Percentiles rank a stretch among this genome's conserved stretches.
These are phyloP conservation scores for Plectosphaerella cucumerina DNA, from an alignment of 2,329 filamentous ascomycete genomes.

Conservation along the genomic window DNA sequence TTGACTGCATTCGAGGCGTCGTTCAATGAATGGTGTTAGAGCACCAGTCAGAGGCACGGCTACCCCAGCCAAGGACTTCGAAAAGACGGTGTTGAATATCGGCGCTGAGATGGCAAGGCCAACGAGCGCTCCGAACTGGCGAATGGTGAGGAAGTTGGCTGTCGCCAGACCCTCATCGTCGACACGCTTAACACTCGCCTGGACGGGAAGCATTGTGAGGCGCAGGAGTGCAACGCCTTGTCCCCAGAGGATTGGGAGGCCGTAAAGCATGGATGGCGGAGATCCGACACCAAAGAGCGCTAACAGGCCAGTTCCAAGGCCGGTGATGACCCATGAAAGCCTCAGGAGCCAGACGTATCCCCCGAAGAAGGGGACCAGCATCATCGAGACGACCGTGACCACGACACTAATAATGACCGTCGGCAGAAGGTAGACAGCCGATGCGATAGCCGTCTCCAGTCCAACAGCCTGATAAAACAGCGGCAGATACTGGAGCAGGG, in stretches of 20 bases:
- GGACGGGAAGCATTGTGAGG: constrained; percentile 21
- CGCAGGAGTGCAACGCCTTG: constrained; percentile 16
- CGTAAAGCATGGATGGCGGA: constrained; percentile 7
- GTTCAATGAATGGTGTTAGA: constrained; percentile 7
- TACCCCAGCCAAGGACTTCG: constrained; percentile 8
- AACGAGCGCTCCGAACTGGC: constrained; percentile 30
- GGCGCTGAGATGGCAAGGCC: constrained; percentile 28
- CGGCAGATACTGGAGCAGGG: constrained; percentile 25
- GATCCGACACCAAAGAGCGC: constrained; percentile 8
- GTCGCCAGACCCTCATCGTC: constrained; percentile 29
- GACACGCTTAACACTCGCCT: constrained; percentile 24
- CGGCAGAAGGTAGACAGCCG: constrained; percentile 23
- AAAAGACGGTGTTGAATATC: constrained; percentile 27
- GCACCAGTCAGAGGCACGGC: constrained; percentile 6
- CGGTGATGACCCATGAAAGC: constrained; percentile 15
- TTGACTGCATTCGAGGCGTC: constrained; percentile 14
- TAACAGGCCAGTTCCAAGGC: constrained; percentile 16
- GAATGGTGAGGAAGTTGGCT: constrained; percentile 26
- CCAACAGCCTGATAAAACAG: constrained; percentile 27
- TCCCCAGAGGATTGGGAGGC: constrained; percentile 21
- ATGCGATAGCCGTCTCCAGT: constrained; percentile 19
- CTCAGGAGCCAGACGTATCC: constrained; percentile 12
- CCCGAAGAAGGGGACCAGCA: constrained; percentile 10
- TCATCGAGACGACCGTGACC: constrained; percentile 12
- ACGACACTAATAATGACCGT: constrained; percentile 8